These are phyloP conservation scores for Erodium chrysanthum DNA, from an alignment of 441 rosid genomes.

Conservation along the genomic window DNA sequence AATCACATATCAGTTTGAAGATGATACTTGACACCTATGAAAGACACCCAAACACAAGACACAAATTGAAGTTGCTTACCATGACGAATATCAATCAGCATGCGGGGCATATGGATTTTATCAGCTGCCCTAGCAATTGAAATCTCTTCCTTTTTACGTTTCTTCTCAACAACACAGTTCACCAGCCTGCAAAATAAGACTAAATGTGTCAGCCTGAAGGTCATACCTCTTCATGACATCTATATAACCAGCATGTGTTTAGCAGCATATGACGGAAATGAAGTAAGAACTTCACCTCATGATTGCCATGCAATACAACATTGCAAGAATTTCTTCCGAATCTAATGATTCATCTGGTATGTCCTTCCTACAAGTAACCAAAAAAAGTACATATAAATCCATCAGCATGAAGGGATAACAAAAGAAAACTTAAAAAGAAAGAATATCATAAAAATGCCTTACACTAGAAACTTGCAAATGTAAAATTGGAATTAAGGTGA, in stretches of 20 bases:
- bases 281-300: slow-evolving; percentile 42
- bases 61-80: slow-evolving; percentile 37
- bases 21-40: not conserved
- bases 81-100: slow-evolving; percentile 79
- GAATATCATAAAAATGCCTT: not conserved
- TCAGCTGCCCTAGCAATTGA: slow-evolving; percentile 88
- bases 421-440: not conserved
- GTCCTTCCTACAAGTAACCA: slow-evolving; percentile 33
- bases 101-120: slow-evolving; percentile 74
- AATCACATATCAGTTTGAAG: not conserved
- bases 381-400: not conserved
- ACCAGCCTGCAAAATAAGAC: slow-evolving; percentile 61
- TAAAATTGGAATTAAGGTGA: not conserved
- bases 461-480: not conserved
- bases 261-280: slow-evolving; percentile 3
- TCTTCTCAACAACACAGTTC: slow-evolving; percentile 80
- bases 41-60: not conserved
- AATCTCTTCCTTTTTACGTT: slow-evolving; percentile 45
- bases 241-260: too few species aligned
- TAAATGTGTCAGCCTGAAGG: not conserved
- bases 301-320: slow-evolving; percentile 77
- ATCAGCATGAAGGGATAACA: not conserved
- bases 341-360: slow-evolving; percentile 34
- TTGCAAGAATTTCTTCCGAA: slow-evolving; percentile 73
- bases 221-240: not conserved